Conservation (phyloP, 768 basidiomycete species). For the Lactarius quietus region DNA sequence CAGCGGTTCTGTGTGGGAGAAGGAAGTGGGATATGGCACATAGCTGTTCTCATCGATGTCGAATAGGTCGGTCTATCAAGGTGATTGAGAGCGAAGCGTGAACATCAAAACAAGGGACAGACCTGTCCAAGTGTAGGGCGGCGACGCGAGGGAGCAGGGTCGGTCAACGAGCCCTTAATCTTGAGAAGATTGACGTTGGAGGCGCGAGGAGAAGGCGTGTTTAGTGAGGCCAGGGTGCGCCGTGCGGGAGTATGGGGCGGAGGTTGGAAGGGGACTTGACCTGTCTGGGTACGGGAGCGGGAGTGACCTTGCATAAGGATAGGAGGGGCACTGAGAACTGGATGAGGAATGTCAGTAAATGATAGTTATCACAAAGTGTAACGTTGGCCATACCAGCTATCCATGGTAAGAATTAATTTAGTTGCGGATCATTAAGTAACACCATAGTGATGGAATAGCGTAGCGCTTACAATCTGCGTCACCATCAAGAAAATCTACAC, state of each 20-base stretch:
- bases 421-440: slow-evolving; percentile 38
- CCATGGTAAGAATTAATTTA: slow-evolving; percentile 20
- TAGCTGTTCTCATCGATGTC: slow-evolving; percentile 73
- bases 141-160: slow-evolving; percentile 55
- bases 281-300: slow-evolving; percentile 30
- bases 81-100: slow-evolving; percentile 28
- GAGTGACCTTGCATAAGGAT: slow-evolving; percentile 28
- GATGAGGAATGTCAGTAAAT: slow-evolving; percentile 1
- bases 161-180: slow-evolving; percentile 68
- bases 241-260: slow-evolving; percentile 35
- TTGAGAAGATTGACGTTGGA: slow-evolving; percentile 52
- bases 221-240: slow-evolving; percentile 39
- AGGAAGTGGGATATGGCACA: slow-evolving; percentile 43
- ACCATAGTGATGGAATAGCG: slow-evolving; percentile 29
- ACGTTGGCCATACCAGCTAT: slow-evolving; percentile 19
- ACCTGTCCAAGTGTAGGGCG: slow-evolving; percentile 42
- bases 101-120: slow-evolving; percentile 22
- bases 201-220: slow-evolving; percentile 68
- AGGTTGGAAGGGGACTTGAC: slow-evolving; percentile 29
- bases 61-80: slow-evolving; percentile 49
- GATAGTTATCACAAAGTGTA: background rate
- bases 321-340: slow-evolving; percentile 26
- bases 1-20: slow-evolving; percentile 34
- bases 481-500: slow-evolving; percentile 9
- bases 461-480: slow-evolving; percentile 24